Conservation (phyloP, 768 basidiomycete species). For the Hydnomerulius pinastri region DNA sequence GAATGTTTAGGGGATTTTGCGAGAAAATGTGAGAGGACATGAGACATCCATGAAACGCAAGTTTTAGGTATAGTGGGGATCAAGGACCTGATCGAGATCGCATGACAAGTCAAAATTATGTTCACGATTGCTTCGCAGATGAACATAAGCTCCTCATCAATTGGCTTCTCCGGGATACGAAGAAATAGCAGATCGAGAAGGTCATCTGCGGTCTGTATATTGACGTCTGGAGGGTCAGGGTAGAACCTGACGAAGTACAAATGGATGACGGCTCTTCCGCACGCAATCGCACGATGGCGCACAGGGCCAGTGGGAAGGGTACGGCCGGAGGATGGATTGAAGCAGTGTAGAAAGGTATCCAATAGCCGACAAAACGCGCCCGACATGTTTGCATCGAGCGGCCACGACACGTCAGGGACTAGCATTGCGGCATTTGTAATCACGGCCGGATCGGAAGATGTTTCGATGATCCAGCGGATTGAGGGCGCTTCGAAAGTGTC, state of each 20-base stretch:
- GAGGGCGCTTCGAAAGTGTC: slow-evolving; percentile 3
- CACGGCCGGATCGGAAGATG: slow-evolving; percentile 15
- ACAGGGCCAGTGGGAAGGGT: not conserved
- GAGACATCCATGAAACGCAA: no score
- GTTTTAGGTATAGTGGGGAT: no score
- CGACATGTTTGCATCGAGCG: slow-evolving; percentile 6
- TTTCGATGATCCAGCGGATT: slow-evolving; percentile 21
- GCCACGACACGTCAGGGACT: slow-evolving; percentile 18
- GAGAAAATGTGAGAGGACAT: no score
- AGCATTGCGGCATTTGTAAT: slow-evolving; percentile 11
- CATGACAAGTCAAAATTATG: no score
- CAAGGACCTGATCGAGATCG: no score
- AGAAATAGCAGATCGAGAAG: no score
- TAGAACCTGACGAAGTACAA: slow-evolving; percentile 1
- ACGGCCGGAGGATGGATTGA: slow-evolving; percentile 6
- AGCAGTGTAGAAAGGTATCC: slow-evolving; percentile 8
- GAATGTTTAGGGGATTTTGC: no score
- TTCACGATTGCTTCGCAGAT: no score
- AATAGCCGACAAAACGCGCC: not conserved
- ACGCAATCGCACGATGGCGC: slow-evolving; percentile 7
- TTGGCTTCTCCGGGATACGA: no score
- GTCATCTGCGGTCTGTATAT: no score
- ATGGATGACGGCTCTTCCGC: slow-evolving; percentile 7
- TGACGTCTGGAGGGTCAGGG: no score
- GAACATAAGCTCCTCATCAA: no score